A percentile compares a stretch with the other conserved stretches of the same genome.
phyloP scores from a whole-genome alignment of 164 flowering plant genomes.

The Aristolochia fimbriata region DNA sequence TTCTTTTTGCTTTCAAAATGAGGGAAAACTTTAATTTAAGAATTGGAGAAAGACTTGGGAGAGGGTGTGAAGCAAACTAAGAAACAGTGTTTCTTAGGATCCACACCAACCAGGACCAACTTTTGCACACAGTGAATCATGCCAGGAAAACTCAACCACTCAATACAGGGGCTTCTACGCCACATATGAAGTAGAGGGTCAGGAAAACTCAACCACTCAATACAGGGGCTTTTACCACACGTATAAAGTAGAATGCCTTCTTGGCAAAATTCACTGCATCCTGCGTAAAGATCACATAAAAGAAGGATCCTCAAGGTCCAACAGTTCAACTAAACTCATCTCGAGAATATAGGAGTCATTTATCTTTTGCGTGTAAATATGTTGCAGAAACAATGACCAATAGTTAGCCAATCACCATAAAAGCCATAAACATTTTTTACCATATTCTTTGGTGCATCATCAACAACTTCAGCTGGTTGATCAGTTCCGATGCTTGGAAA shows the following conservation, averaged over 20 bases:
- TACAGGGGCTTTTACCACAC: too few relatives aligned
- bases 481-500: conserved; percentile 81
- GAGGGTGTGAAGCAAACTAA: neutral
- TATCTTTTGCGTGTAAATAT: neutral
- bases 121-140: neutral
- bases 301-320: neutral
- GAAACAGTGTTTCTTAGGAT: neutral
- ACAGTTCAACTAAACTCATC: neutral
- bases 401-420: neutral
- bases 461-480: conserved; percentile 97
- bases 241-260: neutral
- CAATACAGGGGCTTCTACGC: too few relatives aligned
- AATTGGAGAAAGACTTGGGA: neutral
- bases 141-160: too few relatives aligned
- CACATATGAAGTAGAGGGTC: too few relatives aligned
- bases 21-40: neutral
- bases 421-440: conserved; percentile 18
- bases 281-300: neutral
- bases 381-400: neutral
- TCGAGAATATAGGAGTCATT: neutral
- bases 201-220: too few relatives aligned
- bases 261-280: neutral
- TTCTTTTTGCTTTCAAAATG: neutral
- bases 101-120: neutral
- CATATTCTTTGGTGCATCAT: conserved; percentile 81